Evolutionary conservation across 352 stramenopile genomes (phyloP).

Genomic region (Phytophthora vignae): DNA sequence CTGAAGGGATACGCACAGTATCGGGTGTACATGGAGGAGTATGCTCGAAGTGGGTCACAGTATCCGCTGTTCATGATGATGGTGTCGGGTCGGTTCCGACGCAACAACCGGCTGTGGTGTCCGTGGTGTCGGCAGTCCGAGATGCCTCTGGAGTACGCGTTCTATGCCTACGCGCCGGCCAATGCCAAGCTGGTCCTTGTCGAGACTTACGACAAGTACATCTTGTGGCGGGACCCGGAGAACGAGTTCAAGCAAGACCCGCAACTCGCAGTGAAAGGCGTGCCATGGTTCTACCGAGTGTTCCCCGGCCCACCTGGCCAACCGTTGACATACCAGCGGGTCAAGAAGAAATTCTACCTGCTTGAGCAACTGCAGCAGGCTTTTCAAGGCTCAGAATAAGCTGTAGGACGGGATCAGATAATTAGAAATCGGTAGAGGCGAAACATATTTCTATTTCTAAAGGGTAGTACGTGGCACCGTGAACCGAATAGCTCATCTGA

Average conservation of each 20-base stretch:
- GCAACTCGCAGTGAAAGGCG: slow-evolving; percentile 61
- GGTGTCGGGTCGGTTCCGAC: slow-evolving; percentile 63
- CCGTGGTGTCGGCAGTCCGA: slow-evolving; percentile 74
- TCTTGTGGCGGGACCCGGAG: slow-evolving; percentile 71
- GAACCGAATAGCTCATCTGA: slow-evolving; percentile 17
- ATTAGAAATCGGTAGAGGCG: slow-evolving; percentile 25
- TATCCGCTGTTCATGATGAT: slow-evolving; percentile 83
- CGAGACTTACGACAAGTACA: slow-evolving; percentile 68
- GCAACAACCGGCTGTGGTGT: slow-evolving; percentile 82
- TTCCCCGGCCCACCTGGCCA: slow-evolving; percentile 41
- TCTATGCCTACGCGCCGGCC: slow-evolving; percentile 63
- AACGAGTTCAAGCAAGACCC: slow-evolving; percentile 73
- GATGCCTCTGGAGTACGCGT: slow-evolving; percentile 73
- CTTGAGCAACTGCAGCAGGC: slow-evolving; percentile 38
- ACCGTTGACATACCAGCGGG: slow-evolving; percentile 37
- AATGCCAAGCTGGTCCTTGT: slow-evolving; percentile 61
- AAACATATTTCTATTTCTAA: slow-evolving; percentile 2
- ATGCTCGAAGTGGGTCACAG: slow-evolving; percentile 21
- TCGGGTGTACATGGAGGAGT: slow-evolving; percentile 44
- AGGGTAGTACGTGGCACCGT: slow-evolving; percentile 18
- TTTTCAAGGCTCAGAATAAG: slow-evolving; percentile 34
- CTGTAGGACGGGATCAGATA: slow-evolving; percentile 16
- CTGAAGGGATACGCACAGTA: slow-evolving; percentile 54
- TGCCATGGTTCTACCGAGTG: slow-evolving; percentile 71
- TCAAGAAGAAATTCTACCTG: slow-evolving; percentile 51